Conservation (phyloP, 2,329 filamentous ascomycete genomes). For the Ophiosphaerella narmari region DNA sequence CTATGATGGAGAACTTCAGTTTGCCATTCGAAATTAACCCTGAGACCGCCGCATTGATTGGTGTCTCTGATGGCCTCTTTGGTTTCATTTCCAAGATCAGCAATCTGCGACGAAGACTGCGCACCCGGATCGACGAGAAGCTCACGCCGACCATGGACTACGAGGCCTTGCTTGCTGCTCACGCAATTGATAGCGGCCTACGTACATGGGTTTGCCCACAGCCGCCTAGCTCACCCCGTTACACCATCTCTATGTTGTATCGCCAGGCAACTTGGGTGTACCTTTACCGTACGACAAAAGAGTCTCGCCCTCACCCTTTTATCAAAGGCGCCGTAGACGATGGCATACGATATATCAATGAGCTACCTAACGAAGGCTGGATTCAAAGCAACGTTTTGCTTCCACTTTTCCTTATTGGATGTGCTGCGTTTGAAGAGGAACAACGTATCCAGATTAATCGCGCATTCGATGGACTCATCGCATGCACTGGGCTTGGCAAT, state of each 20-base stretch:
- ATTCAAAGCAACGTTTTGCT: slow-evolving; percentile 65
- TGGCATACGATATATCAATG: slow-evolving; percentile 60
- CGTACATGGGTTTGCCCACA: slow-evolving; percentile 72
- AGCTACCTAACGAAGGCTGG: slow-evolving; percentile 59
- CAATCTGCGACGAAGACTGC: slow-evolving; percentile 73
- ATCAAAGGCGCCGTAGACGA: slow-evolving; percentile 63
- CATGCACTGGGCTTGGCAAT: slow-evolving; percentile 62
- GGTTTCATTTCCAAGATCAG: slow-evolving; percentile 79
- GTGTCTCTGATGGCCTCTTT: slow-evolving; percentile 82
- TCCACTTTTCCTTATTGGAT: slow-evolving; percentile 65
- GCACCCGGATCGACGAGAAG: slow-evolving; percentile 65
- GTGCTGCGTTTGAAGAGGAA: slow-evolving; percentile 60
- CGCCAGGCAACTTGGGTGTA: slow-evolving; percentile 68
- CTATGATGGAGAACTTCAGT: slow-evolving; percentile 58
- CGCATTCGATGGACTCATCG: slow-evolving; percentile 60
- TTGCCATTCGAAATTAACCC: slow-evolving; percentile 61
- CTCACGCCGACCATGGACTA: slow-evolving; percentile 75
- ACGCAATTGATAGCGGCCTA: slow-evolving; percentile 75
- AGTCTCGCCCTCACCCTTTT: slow-evolving; percentile 59
- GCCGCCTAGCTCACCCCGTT: slow-evolving; percentile 57
- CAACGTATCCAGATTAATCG: slow-evolving; percentile 61
- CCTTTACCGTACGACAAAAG: slow-evolving; percentile 64
- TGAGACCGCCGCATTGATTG: slow-evolving; percentile 67
- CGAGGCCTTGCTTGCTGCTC: slow-evolving; percentile 70
- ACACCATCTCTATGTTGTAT: slow-evolving; percentile 63